These are phyloP conservation scores for Coniosporium apollinis DNA, from an alignment of 495 filamentous ascomycete genomes.

Conservation along the genomic window DNA sequence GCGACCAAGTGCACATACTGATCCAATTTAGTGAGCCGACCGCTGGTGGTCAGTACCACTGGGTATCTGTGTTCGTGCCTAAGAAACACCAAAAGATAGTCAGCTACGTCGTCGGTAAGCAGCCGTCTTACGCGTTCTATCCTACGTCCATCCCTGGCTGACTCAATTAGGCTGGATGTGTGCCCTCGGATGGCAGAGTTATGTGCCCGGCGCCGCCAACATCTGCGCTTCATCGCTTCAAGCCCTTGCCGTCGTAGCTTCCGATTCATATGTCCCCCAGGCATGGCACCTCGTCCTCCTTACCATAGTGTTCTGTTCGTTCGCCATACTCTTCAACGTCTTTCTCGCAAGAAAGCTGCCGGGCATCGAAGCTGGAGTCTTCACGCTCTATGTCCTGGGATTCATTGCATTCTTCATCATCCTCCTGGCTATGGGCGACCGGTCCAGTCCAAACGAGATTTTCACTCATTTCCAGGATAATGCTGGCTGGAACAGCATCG, in stretches of 20 bases:
- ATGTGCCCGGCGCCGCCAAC: not conserved
- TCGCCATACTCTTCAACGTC: slow-evolving; percentile 10
- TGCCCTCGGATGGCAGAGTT: slow-evolving; percentile 3
- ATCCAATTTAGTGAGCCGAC: not conserved
- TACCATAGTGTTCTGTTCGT: not conserved
- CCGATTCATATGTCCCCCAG: not conserved
- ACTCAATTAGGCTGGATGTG: slow-evolving; percentile 5
- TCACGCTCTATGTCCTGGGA: slow-evolving; percentile 12
- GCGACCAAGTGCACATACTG: not conserved
- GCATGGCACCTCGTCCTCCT: slow-evolving; percentile 8
- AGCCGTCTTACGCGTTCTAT: too few relatives aligned
- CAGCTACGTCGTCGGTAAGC: slow-evolving; percentile 4
- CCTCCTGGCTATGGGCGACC: slow-evolving; percentile 21
- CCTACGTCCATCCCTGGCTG: not conserved
- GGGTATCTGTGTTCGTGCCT: slow-evolving; percentile 6
- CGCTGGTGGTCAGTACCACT: slow-evolving; percentile 12
- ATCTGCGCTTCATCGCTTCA: not conserved
- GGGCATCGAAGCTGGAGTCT: slow-evolving; percentile 10
- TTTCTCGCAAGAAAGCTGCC: slow-evolving; percentile 11
- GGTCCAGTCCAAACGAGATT: slow-evolving; percentile 12
- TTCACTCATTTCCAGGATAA: slow-evolving; percentile 12
- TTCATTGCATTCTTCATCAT: slow-evolving; percentile 33
- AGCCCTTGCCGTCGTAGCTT: not conserved
- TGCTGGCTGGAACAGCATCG: slow-evolving; percentile 16
- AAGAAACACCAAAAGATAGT: slow-evolving; percentile 3